phyloP scores from a whole-genome alignment of 2,329 filamentous ascomycete genomes.

The Eutypa lata region DNA sequence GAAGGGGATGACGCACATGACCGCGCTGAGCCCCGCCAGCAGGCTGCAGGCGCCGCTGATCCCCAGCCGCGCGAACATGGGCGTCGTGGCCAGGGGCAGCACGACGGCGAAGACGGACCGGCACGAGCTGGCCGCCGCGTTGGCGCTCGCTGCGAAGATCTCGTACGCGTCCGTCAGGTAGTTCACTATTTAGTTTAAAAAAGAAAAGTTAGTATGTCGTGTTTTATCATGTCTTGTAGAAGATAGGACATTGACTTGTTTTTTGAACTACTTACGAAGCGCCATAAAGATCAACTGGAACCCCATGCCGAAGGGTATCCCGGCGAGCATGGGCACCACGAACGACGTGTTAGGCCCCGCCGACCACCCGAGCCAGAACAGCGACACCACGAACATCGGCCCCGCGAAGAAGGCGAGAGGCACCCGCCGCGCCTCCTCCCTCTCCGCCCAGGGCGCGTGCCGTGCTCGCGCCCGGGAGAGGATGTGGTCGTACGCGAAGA shows the following conservation, averaged over 20 bases:
- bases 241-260: too few species aligned
- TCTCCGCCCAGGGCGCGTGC: slow-evolving; percentile 31
- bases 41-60: slow-evolving; percentile 51
- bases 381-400: slow-evolving; percentile 54
- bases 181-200: too few species aligned
- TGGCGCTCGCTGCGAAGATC: slow-evolving; percentile 57
- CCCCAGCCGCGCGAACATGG: slow-evolving; percentile 46
- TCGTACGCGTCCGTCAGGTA: slow-evolving; percentile 68
- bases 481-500: slow-evolving; percentile 62
- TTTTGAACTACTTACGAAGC: too few species aligned
- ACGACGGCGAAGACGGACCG: slow-evolving; percentile 51
- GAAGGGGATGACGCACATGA: slow-evolving; percentile 50
- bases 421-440: slow-evolving; percentile 31
- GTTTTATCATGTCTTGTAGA: too few species aligned
- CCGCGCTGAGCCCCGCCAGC: slow-evolving; percentile 46
- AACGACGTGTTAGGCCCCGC: slow-evolving; percentile 46
- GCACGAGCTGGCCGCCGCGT: slow-evolving; percentile 47
- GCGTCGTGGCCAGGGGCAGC: slow-evolving; percentile 52
- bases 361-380: slow-evolving; percentile 64
- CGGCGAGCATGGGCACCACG: slow-evolving; percentile 56
- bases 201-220: too few species aligned
- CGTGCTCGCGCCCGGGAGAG: slow-evolving; percentile 49
- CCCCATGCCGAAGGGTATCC: slow-evolving; percentile 59
- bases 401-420: slow-evolving; percentile 71
- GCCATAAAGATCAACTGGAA: slow-evolving; percentile 64